Percentiles rank a stretch among this genome's conserved stretches.
Evolutionary conservation across 1,139 yeast genomes (phyloP).

Genomic region (Yamadazyma dushanensis): DNA sequence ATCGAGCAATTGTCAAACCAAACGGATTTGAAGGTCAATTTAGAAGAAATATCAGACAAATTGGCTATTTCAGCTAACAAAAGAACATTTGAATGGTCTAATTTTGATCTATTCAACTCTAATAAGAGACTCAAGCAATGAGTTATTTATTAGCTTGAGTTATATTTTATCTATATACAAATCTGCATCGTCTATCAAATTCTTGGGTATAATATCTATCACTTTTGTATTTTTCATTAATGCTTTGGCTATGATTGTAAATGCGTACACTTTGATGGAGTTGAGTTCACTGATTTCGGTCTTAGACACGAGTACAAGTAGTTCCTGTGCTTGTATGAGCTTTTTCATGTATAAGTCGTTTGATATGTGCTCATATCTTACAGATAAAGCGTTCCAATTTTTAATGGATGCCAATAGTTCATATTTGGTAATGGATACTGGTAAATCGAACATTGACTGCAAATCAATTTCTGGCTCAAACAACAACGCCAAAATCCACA

Average conservation of each 20-base stretch:
- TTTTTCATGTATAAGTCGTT: constrained; percentile 1
- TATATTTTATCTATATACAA: constrained; percentile 6
- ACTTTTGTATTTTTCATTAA: constrained; percentile 21
- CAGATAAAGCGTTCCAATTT: constrained; percentile 27
- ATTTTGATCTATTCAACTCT: constrained; percentile 44
- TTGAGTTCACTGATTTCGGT: background rate
- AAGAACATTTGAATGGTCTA: constrained; percentile 62
- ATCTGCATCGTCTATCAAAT: constrained; percentile 4
- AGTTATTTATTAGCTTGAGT: no score
- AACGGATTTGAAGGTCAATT: constrained; percentile 34
- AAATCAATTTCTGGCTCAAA: constrained; percentile 22
- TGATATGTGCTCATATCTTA: constrained; percentile 21
- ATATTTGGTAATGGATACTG: constrained; percentile 20
- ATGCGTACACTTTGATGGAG: constrained; percentile 18
- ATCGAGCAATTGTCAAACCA: constrained; percentile 42
- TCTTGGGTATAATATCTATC: constrained; percentile 5
- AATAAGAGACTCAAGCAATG: constrained; percentile 36
- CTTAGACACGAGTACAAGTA: constrained; percentile 15
- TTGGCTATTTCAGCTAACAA: constrained; percentile 47
- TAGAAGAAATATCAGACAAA: constrained; percentile 48
- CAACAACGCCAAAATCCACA: constrained; percentile 35
- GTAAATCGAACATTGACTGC: constrained; percentile 20
- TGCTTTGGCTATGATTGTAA: constrained; percentile 20
- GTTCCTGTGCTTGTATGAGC: constrained; percentile 16
- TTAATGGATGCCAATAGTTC: constrained; percentile 22